phyloP scores from a whole-genome alignment of 306 rosid species.

The Inga laurina region DNA sequence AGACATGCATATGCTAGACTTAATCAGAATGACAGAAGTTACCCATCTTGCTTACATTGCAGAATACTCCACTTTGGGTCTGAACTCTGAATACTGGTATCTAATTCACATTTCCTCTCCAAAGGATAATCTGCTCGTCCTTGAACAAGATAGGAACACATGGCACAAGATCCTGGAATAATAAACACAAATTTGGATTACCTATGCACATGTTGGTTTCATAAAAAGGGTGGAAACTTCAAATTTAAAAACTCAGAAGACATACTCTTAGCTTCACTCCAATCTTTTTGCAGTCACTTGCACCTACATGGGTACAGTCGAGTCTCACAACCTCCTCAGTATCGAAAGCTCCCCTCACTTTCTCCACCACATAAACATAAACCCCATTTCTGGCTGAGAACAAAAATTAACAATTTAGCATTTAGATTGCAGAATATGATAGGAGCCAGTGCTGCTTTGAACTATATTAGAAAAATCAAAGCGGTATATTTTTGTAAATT shows the following conservation, averaged over 20 bases:
- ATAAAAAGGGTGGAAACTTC: conserved; percentile 3
- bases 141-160: conserved; percentile 88
- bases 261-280: conserved; percentile 83
- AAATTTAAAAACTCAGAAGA: background rate
- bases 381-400: conserved; percentile 88
- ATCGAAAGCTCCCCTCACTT: conserved; percentile 74
- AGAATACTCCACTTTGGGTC: conserved; percentile 24
- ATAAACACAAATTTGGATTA: conserved; percentile 9
- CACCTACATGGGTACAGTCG: conserved; percentile 78
- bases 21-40: background rate
- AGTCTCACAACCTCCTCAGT: conserved; percentile 80
- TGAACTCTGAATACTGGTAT: conserved; percentile 28
- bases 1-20: background rate
- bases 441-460: conserved; percentile 12
- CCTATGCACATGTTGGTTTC: conserved; percentile 9
- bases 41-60: background rate
- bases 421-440: background rate
- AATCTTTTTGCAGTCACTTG: conserved; percentile 82
- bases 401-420: conserved; percentile 20
- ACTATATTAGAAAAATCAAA: no score
- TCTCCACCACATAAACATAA: conserved; percentile 75
- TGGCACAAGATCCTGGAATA: conserved; percentile 73
- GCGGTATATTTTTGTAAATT: no score
- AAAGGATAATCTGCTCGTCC: conserved; percentile 87
- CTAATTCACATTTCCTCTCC: conserved; percentile 69